Evolutionary conservation across 305 asterid genomes (phyloP).

Genomic region (Solanum aculeatissimum): DNA sequence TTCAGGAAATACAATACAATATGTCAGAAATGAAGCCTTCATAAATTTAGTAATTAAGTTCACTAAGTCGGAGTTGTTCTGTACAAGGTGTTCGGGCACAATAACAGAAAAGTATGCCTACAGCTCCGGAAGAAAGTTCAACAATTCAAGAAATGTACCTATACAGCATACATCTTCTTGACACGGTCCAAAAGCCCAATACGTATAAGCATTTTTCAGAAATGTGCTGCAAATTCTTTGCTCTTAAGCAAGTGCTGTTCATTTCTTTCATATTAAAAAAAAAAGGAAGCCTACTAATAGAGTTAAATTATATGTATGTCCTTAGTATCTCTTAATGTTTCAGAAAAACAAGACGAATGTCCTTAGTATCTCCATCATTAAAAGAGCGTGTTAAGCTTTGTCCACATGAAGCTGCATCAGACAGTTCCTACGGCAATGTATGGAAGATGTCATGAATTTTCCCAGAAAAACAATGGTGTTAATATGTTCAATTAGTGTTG

Average conservation of each 20-base stretch:
- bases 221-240: neutral
- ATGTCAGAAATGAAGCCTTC: neutral
- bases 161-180: neutral
- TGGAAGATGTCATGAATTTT: neutral
- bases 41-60: neutral
- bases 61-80: neutral
- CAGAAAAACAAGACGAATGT: neutral
- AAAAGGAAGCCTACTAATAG: neutral
- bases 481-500: neutral
- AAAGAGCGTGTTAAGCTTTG: neutral
- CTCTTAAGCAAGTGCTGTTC: neutral
- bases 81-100: neutral
- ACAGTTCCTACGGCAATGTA: neutral
- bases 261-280: neutral
- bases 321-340: neutral
- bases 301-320: neutral
- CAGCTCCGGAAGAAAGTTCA: neutral
- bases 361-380: neutral
- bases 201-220: neutral
- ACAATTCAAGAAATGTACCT: neutral
- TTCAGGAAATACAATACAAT: neutral
- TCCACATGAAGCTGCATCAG: neutral
- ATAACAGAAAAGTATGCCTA: neutral
- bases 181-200: neutral
- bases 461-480: neutral